Evolutionary conservation across 208 protist species (phyloP).

Genomic region (Crithidia expoeki): DNA sequence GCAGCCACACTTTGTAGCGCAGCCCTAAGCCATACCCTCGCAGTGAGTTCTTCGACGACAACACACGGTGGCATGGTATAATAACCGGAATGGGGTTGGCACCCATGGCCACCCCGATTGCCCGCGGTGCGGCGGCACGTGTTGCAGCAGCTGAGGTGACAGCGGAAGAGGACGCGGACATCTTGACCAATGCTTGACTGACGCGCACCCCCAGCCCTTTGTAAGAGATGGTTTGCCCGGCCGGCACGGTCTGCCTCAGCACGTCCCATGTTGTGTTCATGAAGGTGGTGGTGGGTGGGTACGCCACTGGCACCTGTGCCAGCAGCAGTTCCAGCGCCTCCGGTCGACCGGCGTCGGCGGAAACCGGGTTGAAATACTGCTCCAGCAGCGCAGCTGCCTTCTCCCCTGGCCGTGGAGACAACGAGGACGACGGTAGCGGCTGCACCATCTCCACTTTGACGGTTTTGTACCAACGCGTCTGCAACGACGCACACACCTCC

Average conservation of each 20-base stretch:
- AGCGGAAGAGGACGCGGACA: not conserved
- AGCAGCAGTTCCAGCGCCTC: conserved; percentile 42
- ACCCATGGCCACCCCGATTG: conserved; percentile 66
- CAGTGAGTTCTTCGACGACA: conserved; percentile 48
- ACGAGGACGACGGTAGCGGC: conserved; percentile 6
- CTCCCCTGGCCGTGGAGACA: conserved; percentile 20
- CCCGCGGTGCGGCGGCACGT: conserved; percentile 38
- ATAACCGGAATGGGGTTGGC: conserved; percentile 64
- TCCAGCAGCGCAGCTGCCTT: conserved; percentile 35
- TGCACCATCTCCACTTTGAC: conserved; percentile 11
- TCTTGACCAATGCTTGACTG: conserved; percentile 12
- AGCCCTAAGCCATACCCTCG: conserved; percentile 66
- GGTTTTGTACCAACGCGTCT: conserved; percentile 34
- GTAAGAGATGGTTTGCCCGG: conserved; percentile 55
- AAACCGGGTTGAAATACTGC: conserved; percentile 43
- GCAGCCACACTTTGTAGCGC: conserved; percentile 72
- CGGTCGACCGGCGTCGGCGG: conserved; percentile 12
- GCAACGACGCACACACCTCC: conserved; percentile 26
- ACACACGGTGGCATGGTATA: conserved; percentile 80
- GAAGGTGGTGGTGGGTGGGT: conserved; percentile 46
- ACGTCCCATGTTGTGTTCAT: conserved; percentile 45
- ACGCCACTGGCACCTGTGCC: conserved; percentile 37
- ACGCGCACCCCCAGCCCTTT: conserved; percentile 43
- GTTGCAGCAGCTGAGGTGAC: not conserved
- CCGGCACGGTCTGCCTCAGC: conserved; percentile 47